Base-by-base conservation (phyloP, 208 protist genomes). In the Leishmania turanica region DNA sequence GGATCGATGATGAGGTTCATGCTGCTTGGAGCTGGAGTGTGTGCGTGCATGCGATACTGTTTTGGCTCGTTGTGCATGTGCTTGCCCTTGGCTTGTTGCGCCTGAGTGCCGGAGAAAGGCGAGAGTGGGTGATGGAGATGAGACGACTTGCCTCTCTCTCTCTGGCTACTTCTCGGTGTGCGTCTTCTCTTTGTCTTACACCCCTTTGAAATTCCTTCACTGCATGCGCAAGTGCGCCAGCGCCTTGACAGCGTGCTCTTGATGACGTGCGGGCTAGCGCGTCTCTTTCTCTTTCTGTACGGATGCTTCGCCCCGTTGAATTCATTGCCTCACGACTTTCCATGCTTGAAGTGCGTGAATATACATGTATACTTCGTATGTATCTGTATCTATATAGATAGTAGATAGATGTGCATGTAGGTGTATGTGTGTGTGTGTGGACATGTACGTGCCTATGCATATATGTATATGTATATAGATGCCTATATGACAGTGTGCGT, bases 381-480 rank as follows among this genome's bases (percentile, higher is more conserved):
- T 11, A 49, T 49, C 45, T 49, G 8, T 45, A 45, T 45, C 5
- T 47, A 47, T 47, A 13, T 49, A 11, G n/a, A n/a, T 49, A 49
- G 11, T 53, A 53, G 8, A 27, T n/a, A 3, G 47, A 51, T 76
- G 53, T 49, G 51, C 21, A 62, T 31, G 17, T 49, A 49, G 45
- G 8, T 49, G 5, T 49, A 11, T 49, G 45, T 49, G 8, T 49
- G 45, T 45, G 45, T 45, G 6, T 49, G 45, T 13, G 45, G 11
- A 11, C 45, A 49, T 49, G 45, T 49, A 49, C 45, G 0, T 49
- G 45, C 8, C 5, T 49, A 49, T 49, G 1, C 11, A 56, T 70
- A 58, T 77, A 60, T 81, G n/a, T 77, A 77, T 79, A 69, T 79
- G 40, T 69, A 66, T 72, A 56, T 70, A 49, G 15, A 54, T 69